phyloP scores from a whole-genome alignment of 441 rosid species.

The Breynia disticha region DNA sequence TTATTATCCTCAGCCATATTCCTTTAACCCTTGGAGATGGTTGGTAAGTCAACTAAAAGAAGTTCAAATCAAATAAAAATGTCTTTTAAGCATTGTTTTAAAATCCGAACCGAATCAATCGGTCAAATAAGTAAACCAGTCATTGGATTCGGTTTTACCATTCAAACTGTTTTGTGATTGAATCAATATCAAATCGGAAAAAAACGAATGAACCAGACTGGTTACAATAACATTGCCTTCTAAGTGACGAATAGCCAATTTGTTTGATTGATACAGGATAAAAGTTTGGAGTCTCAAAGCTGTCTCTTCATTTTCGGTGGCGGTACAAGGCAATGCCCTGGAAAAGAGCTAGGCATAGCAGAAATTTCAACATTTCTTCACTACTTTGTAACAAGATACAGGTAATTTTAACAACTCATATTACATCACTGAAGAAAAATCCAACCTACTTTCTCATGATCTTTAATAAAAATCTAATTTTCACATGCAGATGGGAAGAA shows the following conservation, averaged over 20 bases:
- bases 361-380: slow-evolving; percentile 29
- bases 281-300: slow-evolving; percentile 21
- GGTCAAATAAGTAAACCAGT: too few relatives aligned
- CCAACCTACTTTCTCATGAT: too few relatives aligned
- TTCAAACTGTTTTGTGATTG: too few relatives aligned
- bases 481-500: slow-evolving; percentile 32
- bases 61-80: too few relatives aligned
- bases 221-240: too few relatives aligned
- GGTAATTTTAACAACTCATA: slow-evolving; percentile 15
- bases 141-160: too few relatives aligned
- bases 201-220: background rate
- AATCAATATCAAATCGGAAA: too few relatives aligned
- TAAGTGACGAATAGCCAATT: too few relatives aligned
- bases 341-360: slow-evolving; percentile 32
- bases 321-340: slow-evolving; percentile 31
- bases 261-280: slow-evolving; percentile 31
- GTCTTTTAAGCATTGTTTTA: too few relatives aligned
- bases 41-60: slow-evolving; percentile 9
- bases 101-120: too few relatives aligned
- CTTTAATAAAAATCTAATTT: background rate
- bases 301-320: slow-evolving; percentile 32
- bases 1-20: slow-evolving; percentile 24
- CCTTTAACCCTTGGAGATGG: slow-evolving; percentile 48
- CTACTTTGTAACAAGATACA: slow-evolving; percentile 30
- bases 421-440: too few relatives aligned